Evolutionary conservation across 495 filamentous ascomycete genomes (phyloP), one percentile per base, ranked within the genome.

Genomic region (Neurospora tetraspora): DNA sequence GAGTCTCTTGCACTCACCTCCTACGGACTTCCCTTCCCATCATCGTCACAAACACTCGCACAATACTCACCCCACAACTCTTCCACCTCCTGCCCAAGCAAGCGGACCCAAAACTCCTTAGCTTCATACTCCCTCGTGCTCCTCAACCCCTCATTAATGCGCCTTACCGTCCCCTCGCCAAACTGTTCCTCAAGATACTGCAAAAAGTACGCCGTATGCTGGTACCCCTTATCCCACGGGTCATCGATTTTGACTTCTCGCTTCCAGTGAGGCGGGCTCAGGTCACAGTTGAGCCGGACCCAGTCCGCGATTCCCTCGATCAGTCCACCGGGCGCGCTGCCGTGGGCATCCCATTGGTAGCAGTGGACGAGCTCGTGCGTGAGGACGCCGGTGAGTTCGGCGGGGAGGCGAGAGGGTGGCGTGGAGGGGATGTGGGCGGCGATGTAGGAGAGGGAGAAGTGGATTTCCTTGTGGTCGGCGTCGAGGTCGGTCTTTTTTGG

Each of bases 321-420:
- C 73, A 99, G 75, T 0, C 96, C 96, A 16, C 90, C 90, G 0
- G 95, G 95, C 18, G 86, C 87, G 5, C 83, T 85, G 0, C 86
- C 88, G 3, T 81, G 83, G 1, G 86, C 91, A 70, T 92, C 89
- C 81, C 92, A 93, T 79, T 99, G 96, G 82, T 92, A 97, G 83
- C 94, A 98, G 79, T 99, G 96, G 12, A 98, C 96, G 74, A 98
- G 91, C 82, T 99, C 96, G 80, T 99, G 96, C 0, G 89, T 89
- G 10, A 99, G 77, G 3, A 99, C 93, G 45, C 96, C 96, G 12
- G 85, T 81, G 72, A 98, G 89, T 82, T 99, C 96, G 39, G 87
- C 76, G n/a, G 80, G 68, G 16, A 80, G 80, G 14, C 83, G 84
- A 2, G 81, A 70, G 0, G 77, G 1, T 34, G 53, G 53, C 12